Conservation (phyloP, 169 alveolate genomes). For the Haemoproteus tartakovskyi region DNA sequence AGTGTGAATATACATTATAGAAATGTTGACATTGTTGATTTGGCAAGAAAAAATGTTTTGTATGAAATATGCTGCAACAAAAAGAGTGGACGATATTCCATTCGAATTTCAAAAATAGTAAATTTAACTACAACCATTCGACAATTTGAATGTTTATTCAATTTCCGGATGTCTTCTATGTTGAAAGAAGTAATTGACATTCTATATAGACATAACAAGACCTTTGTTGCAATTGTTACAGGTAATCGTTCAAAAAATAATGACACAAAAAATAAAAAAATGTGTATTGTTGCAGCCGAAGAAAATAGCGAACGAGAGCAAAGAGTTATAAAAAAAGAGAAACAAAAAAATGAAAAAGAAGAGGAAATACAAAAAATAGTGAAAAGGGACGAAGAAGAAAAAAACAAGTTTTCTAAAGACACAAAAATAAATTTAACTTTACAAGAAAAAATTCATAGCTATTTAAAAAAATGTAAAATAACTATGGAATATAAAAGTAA, state of each 20-base stretch:
- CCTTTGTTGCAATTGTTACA: background rate
- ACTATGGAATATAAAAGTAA: background rate
- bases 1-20: conserved; percentile 21
- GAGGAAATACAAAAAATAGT: background rate
- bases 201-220: no score
- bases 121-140: conserved; percentile 18
- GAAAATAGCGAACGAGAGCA: background rate
- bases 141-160: conserved; percentile 20
- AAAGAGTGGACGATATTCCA: background rate
- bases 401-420: background rate
- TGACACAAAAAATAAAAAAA: background rate
- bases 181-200: no score
- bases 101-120: conserved; percentile 23
- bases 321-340: background rate
- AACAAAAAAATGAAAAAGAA: background rate
- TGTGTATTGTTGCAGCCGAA: background rate
- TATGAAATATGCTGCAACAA: conserved; percentile 30
- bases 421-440: background rate
- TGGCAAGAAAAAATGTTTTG: conserved; percentile 23
- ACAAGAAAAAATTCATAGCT: background rate
- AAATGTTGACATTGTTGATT: conserved; percentile 50
- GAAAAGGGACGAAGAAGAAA: background rate
- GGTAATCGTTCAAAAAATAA: background rate
- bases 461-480: conserved; percentile 3
- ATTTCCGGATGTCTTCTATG: conserved; percentile 40